Evolutionary conservation across 768 basidiomycete genomes (phyloP).

Genomic region (Cubamyces lactineus): DNA sequence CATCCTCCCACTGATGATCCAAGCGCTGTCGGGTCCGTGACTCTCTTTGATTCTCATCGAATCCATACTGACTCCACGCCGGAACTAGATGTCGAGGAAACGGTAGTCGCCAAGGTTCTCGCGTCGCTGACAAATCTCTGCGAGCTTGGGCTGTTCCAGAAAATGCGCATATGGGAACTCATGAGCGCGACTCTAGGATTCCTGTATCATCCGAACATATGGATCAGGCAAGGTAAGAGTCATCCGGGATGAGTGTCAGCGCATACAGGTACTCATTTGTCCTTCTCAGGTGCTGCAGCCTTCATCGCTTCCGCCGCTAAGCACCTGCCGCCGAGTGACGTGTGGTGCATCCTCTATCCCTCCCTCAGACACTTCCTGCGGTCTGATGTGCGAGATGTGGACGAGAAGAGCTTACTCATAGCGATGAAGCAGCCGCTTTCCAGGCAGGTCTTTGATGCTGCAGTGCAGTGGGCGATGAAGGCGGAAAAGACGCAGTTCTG

Average conservation of each 20-base stretch:
- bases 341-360: constrained; percentile 97
- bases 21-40: constrained; percentile 81
- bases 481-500: constrained; percentile 82
- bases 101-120: constrained; percentile 90
- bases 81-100: constrained; percentile 86
- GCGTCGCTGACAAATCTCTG: constrained; percentile 84
- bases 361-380: constrained; percentile 84
- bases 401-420: constrained; percentile 73
- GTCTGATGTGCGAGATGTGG: constrained; percentile 76
- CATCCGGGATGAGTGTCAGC: background rate
- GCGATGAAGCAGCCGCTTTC: constrained; percentile 75
- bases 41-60: background rate
- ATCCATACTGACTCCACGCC: constrained; percentile 12
- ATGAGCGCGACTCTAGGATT: constrained; percentile 89
- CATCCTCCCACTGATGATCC: constrained; percentile 94
- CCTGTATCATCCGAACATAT: constrained; percentile 92
- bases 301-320: constrained; percentile 88
- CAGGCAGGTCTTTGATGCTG: constrained; percentile 81
- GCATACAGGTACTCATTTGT: background rate
- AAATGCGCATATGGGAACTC: constrained; percentile 96
- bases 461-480: constrained; percentile 87
- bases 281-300: constrained; percentile 69
- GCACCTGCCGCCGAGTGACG: constrained; percentile 82
- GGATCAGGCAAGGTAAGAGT: constrained; percentile 88
- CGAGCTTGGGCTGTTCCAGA: constrained; percentile 87